A percentile compares a stretch with the other conserved stretches of the same genome.
Evolutionary conservation across 345 rosid species (phyloP).

Genomic region (Eucalyptus tenuipes): DNA sequence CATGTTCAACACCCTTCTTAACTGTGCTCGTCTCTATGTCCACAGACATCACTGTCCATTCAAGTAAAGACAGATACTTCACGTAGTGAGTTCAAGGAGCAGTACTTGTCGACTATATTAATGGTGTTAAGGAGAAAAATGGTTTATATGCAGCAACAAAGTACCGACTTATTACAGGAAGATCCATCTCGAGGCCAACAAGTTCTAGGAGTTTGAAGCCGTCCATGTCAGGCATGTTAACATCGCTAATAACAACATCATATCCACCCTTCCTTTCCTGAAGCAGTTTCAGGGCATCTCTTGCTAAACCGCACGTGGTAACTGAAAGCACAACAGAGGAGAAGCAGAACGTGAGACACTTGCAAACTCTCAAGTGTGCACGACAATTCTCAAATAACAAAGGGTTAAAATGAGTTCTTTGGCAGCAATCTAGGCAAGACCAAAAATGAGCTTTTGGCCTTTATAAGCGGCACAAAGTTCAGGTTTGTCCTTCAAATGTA

Average conservation of each 20-base stretch:
- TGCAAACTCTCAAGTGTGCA: background rate
- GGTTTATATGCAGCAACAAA: background rate
- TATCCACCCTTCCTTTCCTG: conserved; percentile 82
- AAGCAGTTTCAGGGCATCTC: conserved; percentile 66
- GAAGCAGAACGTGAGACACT: background rate
- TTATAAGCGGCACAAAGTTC: background rate
- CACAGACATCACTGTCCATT: conserved; percentile 80
- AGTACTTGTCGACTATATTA: background rate
- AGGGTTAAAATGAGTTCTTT: background rate
- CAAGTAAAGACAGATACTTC: conserved; percentile 1
- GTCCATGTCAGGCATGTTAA: conserved; percentile 99
- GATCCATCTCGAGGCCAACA: conserved; percentile 90
- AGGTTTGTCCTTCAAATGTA: background rate
- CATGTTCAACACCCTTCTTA: conserved; percentile 89
- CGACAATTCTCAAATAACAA: background rate
- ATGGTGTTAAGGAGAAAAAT: background rate
- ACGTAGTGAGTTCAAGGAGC: background rate
- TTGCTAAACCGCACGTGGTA: conserved; percentile 81
- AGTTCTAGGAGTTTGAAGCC: conserved; percentile 92
- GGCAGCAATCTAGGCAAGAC: background rate
- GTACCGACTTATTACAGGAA: conserved; percentile 87
- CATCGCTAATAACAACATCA: conserved; percentile 89
- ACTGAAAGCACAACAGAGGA: conserved; percentile 14
- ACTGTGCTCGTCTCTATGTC: conserved; percentile 83
- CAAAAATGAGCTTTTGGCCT: background rate